Base-by-base conservation (phyloP, 768 basidiomycete species). In the Boletellus ananas region DNA sequence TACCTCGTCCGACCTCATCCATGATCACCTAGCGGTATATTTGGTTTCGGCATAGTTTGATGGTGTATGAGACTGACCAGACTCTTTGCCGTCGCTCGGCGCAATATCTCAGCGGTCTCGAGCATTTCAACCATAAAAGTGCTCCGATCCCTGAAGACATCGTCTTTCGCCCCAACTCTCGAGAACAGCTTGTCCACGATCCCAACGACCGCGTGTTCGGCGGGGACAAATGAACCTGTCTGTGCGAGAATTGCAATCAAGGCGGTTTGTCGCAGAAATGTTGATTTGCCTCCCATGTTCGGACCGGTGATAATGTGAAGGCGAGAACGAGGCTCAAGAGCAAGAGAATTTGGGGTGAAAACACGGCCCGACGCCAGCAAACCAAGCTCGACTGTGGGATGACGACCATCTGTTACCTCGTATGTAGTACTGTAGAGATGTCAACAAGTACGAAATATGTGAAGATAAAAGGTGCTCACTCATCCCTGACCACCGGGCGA, bases 101-200 rank as follows among this genome's bases (percentile, higher is more conserved):
- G 76, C 17, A 99, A 77, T 51, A 99, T 97, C 40, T 93, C 86
- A 1, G 92, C 87, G 1, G 94, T 92, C 70, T 97, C 95, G 29
- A 90, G 74, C 90, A 94, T 94, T 70, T 94, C 92, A n/a, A 94
- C 87, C 92, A 97, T 96, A 67, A 97, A 99, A 0, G 95, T 98
- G 60, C 91, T 94, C 51, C 91, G 73, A 64, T 96, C 94, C 47
- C 89, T 80, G 68, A 91, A 96, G 25, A 99, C 70, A 61, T 99
- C 94, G 59, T 99, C 95, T 64, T 90, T 87, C 2, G 96, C 95
- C 0, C 95, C 96, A 12, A 99, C 80, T 42, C 95, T 79, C n/a
- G 91, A 92, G 67, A 96, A 97, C 7, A 99, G 70, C 56, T 81
- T 85, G 69, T 99, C 95, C 9, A 95, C 84, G 16, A 97, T 76